phyloP scores from a whole-genome alignment of 1,139 yeast species.

The Pichia sp. region DNA sequence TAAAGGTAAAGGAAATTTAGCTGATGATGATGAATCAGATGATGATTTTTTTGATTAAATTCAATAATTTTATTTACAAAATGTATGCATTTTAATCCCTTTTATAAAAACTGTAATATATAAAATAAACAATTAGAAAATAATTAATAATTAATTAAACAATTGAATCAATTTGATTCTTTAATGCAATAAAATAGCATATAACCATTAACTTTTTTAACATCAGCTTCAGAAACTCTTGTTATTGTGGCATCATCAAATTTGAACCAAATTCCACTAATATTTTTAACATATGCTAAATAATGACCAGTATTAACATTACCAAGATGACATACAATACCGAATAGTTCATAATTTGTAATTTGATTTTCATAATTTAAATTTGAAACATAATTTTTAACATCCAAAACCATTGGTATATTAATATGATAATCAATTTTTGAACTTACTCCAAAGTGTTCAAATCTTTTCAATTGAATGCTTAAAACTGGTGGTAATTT shows the following conservation, averaged over 20 bases:
- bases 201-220: slow-evolving; percentile 66
- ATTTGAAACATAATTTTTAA: slow-evolving; percentile 52
- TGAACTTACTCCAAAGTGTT: slow-evolving; percentile 60
- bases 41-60: slow-evolving; percentile 40
- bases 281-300: slow-evolving; percentile 66
- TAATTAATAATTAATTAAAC: neutral
- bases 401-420: slow-evolving; percentile 66
- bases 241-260: slow-evolving; percentile 90
- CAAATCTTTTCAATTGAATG: slow-evolving; percentile 82
- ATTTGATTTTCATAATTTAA: slow-evolving; percentile 8
- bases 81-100: neutral
- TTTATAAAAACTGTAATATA: too few species aligned
- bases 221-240: slow-evolving; percentile 55
- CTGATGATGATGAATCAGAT: slow-evolving; percentile 39
- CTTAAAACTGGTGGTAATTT: slow-evolving; percentile 72
- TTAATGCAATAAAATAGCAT: slow-evolving; percentile 70
- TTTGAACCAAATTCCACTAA: slow-evolving; percentile 74
- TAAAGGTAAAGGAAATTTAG: slow-evolving; percentile 29
- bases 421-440: slow-evolving; percentile 72
- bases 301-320: slow-evolving; percentile 94
- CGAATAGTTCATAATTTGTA: slow-evolving; percentile 59
- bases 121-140: too few species aligned
- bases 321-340: slow-evolving; percentile 83
- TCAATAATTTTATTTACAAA: neutral
- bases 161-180: slow-evolving; percentile 25